Percentiles rank a stretch among this genome's conserved stretches.
Evolutionary conservation across 1,284 basidiomycete genomes (phyloP).

Genomic region (Apiotrichum gracile): DNA sequence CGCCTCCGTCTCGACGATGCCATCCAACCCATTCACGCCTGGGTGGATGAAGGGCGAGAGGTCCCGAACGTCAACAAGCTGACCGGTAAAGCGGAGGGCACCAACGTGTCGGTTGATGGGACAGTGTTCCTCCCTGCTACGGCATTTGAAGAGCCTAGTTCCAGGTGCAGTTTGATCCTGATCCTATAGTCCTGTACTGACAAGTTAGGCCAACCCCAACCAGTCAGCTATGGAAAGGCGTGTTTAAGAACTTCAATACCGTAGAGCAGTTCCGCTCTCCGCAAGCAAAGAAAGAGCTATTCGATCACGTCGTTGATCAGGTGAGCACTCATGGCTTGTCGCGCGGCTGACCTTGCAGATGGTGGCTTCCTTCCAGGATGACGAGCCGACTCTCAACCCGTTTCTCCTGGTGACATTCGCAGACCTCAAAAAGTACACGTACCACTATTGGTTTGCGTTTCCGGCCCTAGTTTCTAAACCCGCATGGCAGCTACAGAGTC

Average conservation of each 20-base stretch:
- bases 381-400: conserved; percentile 54
- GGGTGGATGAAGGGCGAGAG: conserved; percentile 65
- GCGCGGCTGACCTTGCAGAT: conserved; percentile 20
- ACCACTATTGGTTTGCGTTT: conserved; percentile 97
- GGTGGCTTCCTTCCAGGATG: conserved; percentile 25
- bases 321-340: conserved; percentile 38
- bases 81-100: background rate
- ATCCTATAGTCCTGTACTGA: background rate
- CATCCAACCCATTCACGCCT: conserved; percentile 59
- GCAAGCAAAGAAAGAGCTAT: conserved; percentile 72
- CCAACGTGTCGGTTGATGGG: conserved; percentile 33
- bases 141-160: conserved; percentile 27
- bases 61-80: conserved; percentile 55
- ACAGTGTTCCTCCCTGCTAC: conserved; percentile 19
- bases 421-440: conserved; percentile 96
- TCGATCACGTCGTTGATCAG: conserved; percentile 62
- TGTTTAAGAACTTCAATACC: conserved; percentile 90
- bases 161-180: too few species aligned
- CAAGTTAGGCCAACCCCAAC: conserved; percentile 48
- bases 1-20: conserved; percentile 77
- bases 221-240: conserved; percentile 55
- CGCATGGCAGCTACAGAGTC: conserved; percentile 66
- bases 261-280: conserved; percentile 89
- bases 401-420: conserved; percentile 91
- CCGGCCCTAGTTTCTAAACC: conserved; percentile 84